These are phyloP conservation scores for Pulicaria dysenterica DNA, from an alignment of 129 eudicot genomes.

Conservation along the genomic window DNA sequence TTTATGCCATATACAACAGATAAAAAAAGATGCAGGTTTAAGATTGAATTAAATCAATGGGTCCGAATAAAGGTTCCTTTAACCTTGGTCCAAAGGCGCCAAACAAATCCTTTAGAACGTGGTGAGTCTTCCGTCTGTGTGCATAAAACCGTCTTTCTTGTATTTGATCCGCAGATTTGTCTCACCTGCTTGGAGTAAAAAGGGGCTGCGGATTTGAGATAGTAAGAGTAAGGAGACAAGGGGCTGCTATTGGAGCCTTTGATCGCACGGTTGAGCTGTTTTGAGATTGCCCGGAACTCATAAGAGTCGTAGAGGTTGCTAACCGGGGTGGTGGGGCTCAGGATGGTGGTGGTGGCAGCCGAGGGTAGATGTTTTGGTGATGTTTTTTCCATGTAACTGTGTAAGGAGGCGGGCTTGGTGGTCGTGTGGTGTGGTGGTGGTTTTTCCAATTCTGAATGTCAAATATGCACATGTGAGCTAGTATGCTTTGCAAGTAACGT, in stretches of 20 bases:
- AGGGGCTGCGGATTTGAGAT: slow-evolving; percentile 43
- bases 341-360: slow-evolving; percentile 25
- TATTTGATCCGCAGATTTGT: slow-evolving; percentile 36
- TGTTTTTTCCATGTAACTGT: slow-evolving; percentile 35
- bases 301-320: slow-evolving; percentile 68
- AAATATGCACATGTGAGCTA: slow-evolving; percentile 23
- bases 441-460: not conserved
- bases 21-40: not conserved
- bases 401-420: slow-evolving; percentile 13
- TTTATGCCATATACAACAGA: slow-evolving; percentile 12
- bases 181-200: slow-evolving; percentile 41
- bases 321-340: slow-evolving; percentile 39
- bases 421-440: not conserved
- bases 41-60: not conserved
- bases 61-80: slow-evolving; percentile 30
- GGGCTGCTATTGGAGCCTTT: slow-evolving; percentile 51
- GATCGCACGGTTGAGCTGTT: slow-evolving; percentile 67
- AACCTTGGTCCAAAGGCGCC: slow-evolving; percentile 44
- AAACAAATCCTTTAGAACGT: slow-evolving; percentile 42
- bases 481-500: slow-evolving; percentile 41
- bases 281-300: slow-evolving; percentile 63
- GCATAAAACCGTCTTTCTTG: slow-evolving; percentile 27
- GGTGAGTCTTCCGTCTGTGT: slow-evolving; percentile 24
- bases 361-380: slow-evolving; percentile 8
- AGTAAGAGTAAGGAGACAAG: slow-evolving; percentile 50